Evolutionary conservation across 371 early-diverging fungal genomes (phyloP).

Genomic region (Mortierella sp.): DNA sequence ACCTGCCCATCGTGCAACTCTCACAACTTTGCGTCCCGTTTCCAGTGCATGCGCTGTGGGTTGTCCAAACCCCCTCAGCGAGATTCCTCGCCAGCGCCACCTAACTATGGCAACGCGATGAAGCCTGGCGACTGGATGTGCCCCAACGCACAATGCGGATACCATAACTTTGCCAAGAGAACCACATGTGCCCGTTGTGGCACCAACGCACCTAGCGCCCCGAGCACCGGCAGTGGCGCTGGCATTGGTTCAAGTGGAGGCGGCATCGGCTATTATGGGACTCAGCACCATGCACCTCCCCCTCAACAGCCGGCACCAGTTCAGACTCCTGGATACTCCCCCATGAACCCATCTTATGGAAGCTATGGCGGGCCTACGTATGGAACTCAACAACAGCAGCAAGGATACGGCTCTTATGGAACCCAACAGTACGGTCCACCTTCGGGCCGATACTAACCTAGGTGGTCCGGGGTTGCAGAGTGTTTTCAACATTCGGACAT

Average conservation of each 20-base stretch:
- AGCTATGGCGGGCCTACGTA: slow-evolving; percentile 46
- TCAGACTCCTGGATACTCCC: slow-evolving; percentile 40
- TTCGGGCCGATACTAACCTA: slow-evolving; percentile 38
- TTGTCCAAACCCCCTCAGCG: slow-evolving; percentile 54
- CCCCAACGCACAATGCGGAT: slow-evolving; percentile 60
- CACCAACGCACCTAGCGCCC: slow-evolving; percentile 27
- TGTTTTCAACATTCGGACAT: background rate
- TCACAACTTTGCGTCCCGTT: slow-evolving; percentile 76
- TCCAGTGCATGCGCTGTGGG: slow-evolving; percentile 71
- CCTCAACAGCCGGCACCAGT: slow-evolving; percentile 31
- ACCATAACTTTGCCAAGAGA: slow-evolving; percentile 69
- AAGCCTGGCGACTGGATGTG: slow-evolving; percentile 74
- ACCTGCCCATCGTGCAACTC: slow-evolving; percentile 69
- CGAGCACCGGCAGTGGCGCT: slow-evolving; percentile 10
- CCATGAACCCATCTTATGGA: slow-evolving; percentile 47
- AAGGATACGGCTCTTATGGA: slow-evolving; percentile 53
- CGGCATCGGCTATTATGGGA: slow-evolving; percentile 38
- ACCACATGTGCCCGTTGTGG: slow-evolving; percentile 54
- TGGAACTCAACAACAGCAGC: slow-evolving; percentile 52
- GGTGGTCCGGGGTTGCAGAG: background rate
- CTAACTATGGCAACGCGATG: slow-evolving; percentile 36
- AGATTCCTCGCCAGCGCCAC: slow-evolving; percentile 35
- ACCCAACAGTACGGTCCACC: slow-evolving; percentile 50
- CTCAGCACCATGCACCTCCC: slow-evolving; percentile 39
- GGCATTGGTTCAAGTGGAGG: slow-evolving; percentile 22